These are phyloP conservation scores for Ustulina deusta DNA, from an alignment of 2,329 filamentous ascomycete species.

Conservation along the genomic window DNA sequence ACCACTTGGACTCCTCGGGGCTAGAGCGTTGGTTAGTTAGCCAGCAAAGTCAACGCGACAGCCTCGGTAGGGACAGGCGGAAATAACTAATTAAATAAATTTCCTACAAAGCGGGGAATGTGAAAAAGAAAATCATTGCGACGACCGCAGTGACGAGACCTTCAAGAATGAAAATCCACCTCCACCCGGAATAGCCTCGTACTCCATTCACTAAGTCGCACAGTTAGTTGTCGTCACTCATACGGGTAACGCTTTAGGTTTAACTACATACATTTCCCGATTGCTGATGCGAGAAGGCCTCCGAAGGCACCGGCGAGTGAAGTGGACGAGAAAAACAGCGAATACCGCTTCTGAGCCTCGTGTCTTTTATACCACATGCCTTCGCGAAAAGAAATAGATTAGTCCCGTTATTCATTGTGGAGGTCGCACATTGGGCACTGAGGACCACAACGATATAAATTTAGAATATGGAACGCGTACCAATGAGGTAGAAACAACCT, in stretches of 20 bases:
- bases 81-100: neutral
- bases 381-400: conserved; percentile 38
- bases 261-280: conserved; percentile 73
- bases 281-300: conserved; percentile 84
- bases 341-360: conserved; percentile 92
- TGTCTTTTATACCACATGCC: conserved; percentile 89
- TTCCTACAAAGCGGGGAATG: conserved; percentile 74
- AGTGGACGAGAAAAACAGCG: conserved; percentile 91
- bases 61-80: neutral
- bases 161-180: conserved; percentile 87
- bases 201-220: conserved; percentile 69
- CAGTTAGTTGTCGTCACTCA: conserved; percentile 23
- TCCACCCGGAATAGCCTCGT: conserved; percentile 77
- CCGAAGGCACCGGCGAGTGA: conserved; percentile 86
- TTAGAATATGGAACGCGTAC: conserved; percentile 72
- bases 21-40: conserved; percentile 32
- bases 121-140: conserved; percentile 71
- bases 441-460: neutral
- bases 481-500: conserved; percentile 74
- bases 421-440: conserved; percentile 2
- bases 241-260: neutral
- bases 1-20: conserved; percentile 79
- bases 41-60: too few species aligned
- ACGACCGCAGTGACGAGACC: conserved; percentile 62
- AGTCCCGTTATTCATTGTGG: conserved; percentile 29